Evolutionary conservation across 2,329 filamentous ascomycete species (phyloP).

Genomic region (Hymenoscyphus repandus): DNA sequence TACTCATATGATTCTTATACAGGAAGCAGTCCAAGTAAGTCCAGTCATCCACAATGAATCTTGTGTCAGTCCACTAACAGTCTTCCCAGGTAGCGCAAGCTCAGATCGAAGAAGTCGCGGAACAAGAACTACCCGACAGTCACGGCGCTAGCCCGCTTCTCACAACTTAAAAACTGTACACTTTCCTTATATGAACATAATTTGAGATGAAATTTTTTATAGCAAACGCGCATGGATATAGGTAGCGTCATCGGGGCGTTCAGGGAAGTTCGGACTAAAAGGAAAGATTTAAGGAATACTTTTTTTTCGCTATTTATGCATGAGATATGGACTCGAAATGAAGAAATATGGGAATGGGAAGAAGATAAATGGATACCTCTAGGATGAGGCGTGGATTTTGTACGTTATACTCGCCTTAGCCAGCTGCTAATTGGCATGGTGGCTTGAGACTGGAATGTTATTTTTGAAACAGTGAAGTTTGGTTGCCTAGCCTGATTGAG

Average conservation of each 20-base stretch:
- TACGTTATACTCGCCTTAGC: not conserved
- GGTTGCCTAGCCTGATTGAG: too few relatives aligned
- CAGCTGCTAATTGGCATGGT: not conserved
- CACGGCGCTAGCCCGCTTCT: not conserved
- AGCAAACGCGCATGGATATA: not conserved
- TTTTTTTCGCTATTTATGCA: too few relatives aligned
- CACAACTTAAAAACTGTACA: not conserved
- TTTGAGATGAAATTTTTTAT: not conserved
- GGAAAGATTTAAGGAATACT: too few relatives aligned
- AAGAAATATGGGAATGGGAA: not conserved
- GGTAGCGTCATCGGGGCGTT: not conserved
- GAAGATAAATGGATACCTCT: not conserved
- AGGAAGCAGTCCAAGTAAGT: conserved; percentile 31
- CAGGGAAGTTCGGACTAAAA: not conserved
- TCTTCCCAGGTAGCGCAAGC: conserved; percentile 24
- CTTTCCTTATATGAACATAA: not conserved
- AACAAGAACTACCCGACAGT: conserved; percentile 12
- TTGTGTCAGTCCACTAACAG: conserved; percentile 15
- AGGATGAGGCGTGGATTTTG: not conserved
- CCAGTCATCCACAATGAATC: not conserved
- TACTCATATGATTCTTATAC: conserved; percentile 30
- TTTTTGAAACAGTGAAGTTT: not conserved
- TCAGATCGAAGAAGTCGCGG: conserved; percentile 27
- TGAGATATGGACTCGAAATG: too few relatives aligned
- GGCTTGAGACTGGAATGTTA: not conserved